Base-by-base conservation (phyloP, 2,329 filamentous ascomycete species). In the Pezicula neosporulosa region DNA sequence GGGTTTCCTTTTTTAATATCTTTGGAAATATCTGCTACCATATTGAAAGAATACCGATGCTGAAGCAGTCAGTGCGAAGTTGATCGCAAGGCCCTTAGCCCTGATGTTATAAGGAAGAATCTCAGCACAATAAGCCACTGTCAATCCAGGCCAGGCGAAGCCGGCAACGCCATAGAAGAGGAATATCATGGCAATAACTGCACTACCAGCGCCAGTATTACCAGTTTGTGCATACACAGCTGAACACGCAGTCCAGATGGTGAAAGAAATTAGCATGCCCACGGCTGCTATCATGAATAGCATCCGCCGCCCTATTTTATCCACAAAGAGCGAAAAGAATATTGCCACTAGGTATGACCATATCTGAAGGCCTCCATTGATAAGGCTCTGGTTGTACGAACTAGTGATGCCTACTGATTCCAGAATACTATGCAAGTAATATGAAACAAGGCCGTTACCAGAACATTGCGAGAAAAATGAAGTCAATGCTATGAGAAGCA, bases 401-500 rank as follows among this genome's bases (percentile, higher is more conserved):
- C 33, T 48, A 18, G 48, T 51, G 8, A 52, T 52, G 16, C 50
- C 50, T 18, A 52, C 50, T 19, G 46, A 48, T 7, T 52, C 19
- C 19, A 52, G 42, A 33, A 52, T 48, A 21, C 41, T 38, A 16
- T 52, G 28, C 28, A 50, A 48, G 50, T 64, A 64, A 50, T 64
- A 75, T 3, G 67, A 70, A 24, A 72, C 67, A 6, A 74, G 58
- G 18, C 69, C 72, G 56, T 79, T 80, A 38, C 77, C 77, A 38
- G 70, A 75, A 73, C 75, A 79, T 56, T 81, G 77, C 10, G 72
- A 74, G 66, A 80, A 81, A 47, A 79, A 63, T 55, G 76, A 76
- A 9, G 75, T 68, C 16, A 70, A 67, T 41, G 78, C 63, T 15
- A 75, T 65, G 50, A 82, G 76, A 42, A 77, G 61, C 37, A 79